Conservation (phyloP, 2,329 filamentous ascomycete genomes). For the Pseudomassariella vexata region DNA sequence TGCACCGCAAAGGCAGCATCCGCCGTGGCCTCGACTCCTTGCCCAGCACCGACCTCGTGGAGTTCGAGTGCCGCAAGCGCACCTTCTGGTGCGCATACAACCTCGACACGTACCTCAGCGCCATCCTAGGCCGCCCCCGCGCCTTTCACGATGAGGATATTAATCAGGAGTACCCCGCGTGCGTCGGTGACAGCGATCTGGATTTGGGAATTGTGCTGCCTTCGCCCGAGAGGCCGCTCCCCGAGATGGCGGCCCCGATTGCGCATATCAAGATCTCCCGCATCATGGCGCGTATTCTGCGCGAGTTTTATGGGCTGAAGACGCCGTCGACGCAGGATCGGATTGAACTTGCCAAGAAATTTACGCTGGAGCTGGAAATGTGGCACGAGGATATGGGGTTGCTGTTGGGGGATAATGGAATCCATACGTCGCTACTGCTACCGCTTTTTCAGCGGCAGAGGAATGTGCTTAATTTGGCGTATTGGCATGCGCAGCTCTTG, state of each 20-base stretch:
- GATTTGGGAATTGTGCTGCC: too few species aligned
- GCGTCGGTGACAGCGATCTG: constrained; percentile 49
- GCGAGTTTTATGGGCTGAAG: constrained; percentile 35
- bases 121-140: constrained; percentile 54
- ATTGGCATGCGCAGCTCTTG: constrained; percentile 26
- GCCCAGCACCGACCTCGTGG: constrained; percentile 21
- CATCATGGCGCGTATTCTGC: constrained; percentile 36
- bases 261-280: constrained; percentile 37
- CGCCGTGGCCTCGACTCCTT: background rate
- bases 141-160: constrained; percentile 62
- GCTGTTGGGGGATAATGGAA: constrained; percentile 33
- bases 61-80: constrained; percentile 31
- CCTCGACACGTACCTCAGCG: constrained; percentile 59
- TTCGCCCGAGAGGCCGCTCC: too few species aligned
- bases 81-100: constrained; percentile 62
- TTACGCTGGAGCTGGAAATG: constrained; percentile 32
- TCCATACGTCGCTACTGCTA: constrained; percentile 36
- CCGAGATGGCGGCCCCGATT: constrained; percentile 39
- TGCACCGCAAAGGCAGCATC: constrained; percentile 27
- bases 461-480: constrained; percentile 27
- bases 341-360: constrained; percentile 30
- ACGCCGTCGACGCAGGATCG: constrained; percentile 19
- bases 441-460: constrained; percentile 40
- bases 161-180: constrained; percentile 52
- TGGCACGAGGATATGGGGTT: constrained; percentile 40